A percentile compares a stretch with the other conserved stretches of the same genome.
Evolutionary conservation across 345 rosid genomes (phyloP).

Genomic region (Linum lewisii): DNA sequence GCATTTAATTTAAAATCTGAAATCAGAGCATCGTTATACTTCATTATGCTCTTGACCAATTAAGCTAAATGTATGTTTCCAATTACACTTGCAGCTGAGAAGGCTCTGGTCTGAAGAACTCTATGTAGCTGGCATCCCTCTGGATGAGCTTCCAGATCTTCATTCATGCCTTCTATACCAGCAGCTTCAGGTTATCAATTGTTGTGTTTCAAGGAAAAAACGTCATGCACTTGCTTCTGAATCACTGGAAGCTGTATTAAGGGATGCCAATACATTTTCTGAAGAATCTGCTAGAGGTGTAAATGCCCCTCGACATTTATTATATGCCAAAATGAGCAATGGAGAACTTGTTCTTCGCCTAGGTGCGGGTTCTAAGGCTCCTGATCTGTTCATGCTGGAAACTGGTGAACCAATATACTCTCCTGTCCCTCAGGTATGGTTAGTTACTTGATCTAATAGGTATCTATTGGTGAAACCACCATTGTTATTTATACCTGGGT

Average conservation of each 20-base stretch:
- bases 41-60: background rate
- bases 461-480: conserved; percentile 5
- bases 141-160: conserved; percentile 66
- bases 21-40: conserved; percentile 2
- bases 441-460: conserved; percentile 14
- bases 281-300: conserved; percentile 28
- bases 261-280: conserved; percentile 33
- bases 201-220: conserved; percentile 82
- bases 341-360: conserved; percentile 76
- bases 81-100: conserved; percentile 50
- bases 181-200: conserved; percentile 81
- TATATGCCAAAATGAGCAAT: conserved; percentile 47
- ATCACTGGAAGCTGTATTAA: conserved; percentile 61
- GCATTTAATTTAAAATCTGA: background rate
- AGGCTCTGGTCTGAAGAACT: conserved; percentile 72
- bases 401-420: conserved; percentile 83
- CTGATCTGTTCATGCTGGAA: conserved; percentile 71
- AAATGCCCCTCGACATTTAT: conserved; percentile 26
- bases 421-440: conserved; percentile 74
- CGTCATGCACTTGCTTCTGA: conserved; percentile 44
- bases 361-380: conserved; percentile 44
- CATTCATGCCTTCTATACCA: conserved; percentile 79
- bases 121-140: conserved; percentile 69
- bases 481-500: conserved; percentile 6
- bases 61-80: conserved; percentile 16